A percentile compares a stretch with the other conserved stretches of the same genome.
phyloP scores from a whole-genome alignment of 2,329 filamentous ascomycete species.

The Fusarium nematophilum region DNA sequence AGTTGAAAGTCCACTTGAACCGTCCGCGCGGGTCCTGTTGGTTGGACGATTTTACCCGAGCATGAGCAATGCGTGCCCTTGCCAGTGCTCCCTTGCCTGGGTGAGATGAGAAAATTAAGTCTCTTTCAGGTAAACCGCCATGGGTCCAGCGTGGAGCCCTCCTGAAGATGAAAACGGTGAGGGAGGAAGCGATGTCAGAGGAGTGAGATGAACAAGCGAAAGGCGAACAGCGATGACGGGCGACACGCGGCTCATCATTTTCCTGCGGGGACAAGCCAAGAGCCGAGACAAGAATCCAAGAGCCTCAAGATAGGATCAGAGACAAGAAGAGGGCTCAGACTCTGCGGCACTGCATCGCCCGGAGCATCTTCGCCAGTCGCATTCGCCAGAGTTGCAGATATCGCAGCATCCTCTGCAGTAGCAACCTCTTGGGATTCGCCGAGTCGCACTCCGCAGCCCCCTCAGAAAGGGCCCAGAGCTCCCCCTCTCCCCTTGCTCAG shows the following conservation, averaged over 20 bases:
- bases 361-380: conserved; percentile 16
- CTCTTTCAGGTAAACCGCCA: conserved; percentile 29
- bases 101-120: conserved; percentile 29
- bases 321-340: conserved; percentile 26
- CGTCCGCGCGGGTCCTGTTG: conserved; percentile 22
- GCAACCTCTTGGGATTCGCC: conserved; percentile 24
- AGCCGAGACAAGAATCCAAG: conserved; percentile 12
- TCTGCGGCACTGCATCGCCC: conserved; percentile 19
- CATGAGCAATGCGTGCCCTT: too few relatives aligned
- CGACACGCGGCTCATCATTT: conserved; percentile 17
- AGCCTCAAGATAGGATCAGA: conserved; percentile 35
- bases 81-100: too few relatives aligned
- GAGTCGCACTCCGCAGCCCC: conserved; percentile 24
- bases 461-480: conserved; percentile 19
- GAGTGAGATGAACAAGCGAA: conserved; percentile 15
- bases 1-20: conserved; percentile 38
- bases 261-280: conserved; percentile 13
- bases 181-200: neutral
- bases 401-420: conserved; percentile 20
- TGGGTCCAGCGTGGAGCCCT: conserved; percentile 30
- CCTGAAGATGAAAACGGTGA: conserved; percentile 22
- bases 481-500: conserved; percentile 31
- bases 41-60: conserved; percentile 26
- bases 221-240: conserved; percentile 11
- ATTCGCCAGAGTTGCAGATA: conserved; percentile 11